Conservation (phyloP, 352 stramenopile genomes). For the Globisporangium acanthophoron region DNA sequence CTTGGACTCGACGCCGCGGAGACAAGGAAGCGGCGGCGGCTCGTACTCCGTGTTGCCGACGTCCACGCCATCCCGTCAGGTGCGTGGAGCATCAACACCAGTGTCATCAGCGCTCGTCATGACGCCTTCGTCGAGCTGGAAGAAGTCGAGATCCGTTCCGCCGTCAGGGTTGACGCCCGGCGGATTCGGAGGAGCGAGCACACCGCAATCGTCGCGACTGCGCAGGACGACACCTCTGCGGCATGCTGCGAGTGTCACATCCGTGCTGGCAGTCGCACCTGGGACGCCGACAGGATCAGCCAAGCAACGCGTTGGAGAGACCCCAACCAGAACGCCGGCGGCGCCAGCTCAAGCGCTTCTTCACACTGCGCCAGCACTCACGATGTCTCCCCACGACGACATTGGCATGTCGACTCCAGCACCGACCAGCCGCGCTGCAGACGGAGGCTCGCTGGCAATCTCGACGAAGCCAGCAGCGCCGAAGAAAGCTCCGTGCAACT, state of each 20-base stretch:
- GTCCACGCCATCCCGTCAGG: conserved; percentile 1
- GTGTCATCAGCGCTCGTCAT: conserved; percentile 6
- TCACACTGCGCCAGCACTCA: not conserved
- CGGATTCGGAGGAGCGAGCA: not conserved
- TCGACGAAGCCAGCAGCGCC: conserved; percentile 4
- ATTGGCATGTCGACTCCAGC: conserved; percentile 15
- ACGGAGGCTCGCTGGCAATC: conserved; percentile 6
- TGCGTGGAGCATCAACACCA: conserved; percentile 19
- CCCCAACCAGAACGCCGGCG: conserved; percentile 1
- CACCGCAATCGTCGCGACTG: not conserved
- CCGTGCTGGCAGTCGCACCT: not conserved
- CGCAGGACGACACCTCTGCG: conserved; percentile 1
- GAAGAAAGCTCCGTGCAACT: conserved; percentile 91
- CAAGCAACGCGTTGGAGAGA: conserved; percentile 2
- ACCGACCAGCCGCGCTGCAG: conserved; percentile 9
- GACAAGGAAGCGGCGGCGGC: not conserved
- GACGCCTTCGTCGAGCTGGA: conserved; percentile 16
- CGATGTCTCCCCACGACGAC: not conserved
- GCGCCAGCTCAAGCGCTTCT: not conserved
- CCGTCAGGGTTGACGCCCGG: conserved; percentile 9
- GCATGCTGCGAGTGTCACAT: conserved; percentile 3
- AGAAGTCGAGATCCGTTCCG: conserved; percentile 13
- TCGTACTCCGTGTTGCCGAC: conserved; percentile 9
- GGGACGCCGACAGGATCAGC: not conserved
- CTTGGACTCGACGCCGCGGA: conserved; percentile 7